phyloP scores from a whole-genome alignment of 495 filamentous ascomycete species.

The Xylaria palmicola region DNA sequence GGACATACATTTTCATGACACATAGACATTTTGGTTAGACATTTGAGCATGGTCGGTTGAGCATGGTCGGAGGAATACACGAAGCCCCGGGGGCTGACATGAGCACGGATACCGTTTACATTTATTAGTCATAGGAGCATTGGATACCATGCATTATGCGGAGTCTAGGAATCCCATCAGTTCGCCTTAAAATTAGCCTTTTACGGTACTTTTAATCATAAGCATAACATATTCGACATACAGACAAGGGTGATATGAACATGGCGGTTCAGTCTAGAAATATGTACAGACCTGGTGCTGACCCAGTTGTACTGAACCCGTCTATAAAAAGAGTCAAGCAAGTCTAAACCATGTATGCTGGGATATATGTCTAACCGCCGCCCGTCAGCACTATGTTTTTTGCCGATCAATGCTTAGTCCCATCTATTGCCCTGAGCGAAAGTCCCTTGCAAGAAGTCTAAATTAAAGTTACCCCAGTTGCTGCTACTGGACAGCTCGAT shows the following conservation, averaged over 20 bases:
- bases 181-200: no score
- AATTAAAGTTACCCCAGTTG: slow-evolving; percentile 11
- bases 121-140: no score
- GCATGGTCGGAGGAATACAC: neutral
- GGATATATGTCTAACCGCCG: neutral
- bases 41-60: no score
- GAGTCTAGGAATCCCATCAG: neutral
- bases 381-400: no score
- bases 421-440: slow-evolving; percentile 4
- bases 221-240: neutral
- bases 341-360: neutral
- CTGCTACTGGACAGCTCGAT: slow-evolving; percentile 5
- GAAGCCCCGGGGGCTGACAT: neutral
- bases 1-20: neutral
- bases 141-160: neutral
- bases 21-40: no score
- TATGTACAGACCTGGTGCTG: neutral
- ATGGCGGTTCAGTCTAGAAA: neutral
- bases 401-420: neutral
- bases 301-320: neutral
- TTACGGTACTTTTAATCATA: no score
- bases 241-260: neutral
- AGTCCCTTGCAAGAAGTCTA: slow-evolving; percentile 11
- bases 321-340: neutral
- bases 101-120: no score